These are phyloP conservation scores for Sphagnurus paluster DNA, from an alignment of 1,284 basidiomycete species.

Conservation along the genomic window DNA sequence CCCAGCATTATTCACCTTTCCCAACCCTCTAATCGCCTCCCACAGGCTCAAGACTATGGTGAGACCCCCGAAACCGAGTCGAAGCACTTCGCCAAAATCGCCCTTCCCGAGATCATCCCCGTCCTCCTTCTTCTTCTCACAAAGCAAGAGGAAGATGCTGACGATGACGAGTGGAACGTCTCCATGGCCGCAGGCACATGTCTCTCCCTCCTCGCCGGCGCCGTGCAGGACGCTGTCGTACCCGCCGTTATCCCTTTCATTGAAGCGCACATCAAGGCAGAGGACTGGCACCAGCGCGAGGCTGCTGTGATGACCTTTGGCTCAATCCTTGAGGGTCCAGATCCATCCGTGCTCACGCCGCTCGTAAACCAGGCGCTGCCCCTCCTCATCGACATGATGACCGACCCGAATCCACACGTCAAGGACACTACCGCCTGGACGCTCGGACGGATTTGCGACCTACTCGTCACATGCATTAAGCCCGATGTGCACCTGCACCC, in stretches of 20 bases:
- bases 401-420: conserved; percentile 82
- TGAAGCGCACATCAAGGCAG: conserved; percentile 90
- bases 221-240: conserved; percentile 91
- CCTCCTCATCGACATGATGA: conserved; percentile 95
- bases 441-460: conserved; percentile 91
- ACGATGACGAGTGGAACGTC: conserved; percentile 99
- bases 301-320: conserved; percentile 99
- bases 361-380: conserved; percentile 95
- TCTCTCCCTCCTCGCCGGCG: conserved; percentile 85
- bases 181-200: conserved; percentile 98
- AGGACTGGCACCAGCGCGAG: conserved; percentile 95
- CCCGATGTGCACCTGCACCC: conserved; percentile 87
- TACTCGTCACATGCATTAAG: conserved; percentile 86
- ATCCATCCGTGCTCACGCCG: conserved; percentile 83
- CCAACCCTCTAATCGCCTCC: conserved; percentile 8
- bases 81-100: conserved; percentile 92
- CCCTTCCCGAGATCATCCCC: conserved; percentile 92
- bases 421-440: conserved; percentile 99
- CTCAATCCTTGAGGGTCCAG: conserved; percentile 95
- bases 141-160: conserved; percentile 94
- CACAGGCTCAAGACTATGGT: conserved; percentile 85
- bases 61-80: conserved; percentile 89
- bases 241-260: conserved; percentile 96
- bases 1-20: neutral
- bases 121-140: conserved; percentile 89